Evolutionary conservation across 257 asterid species (phyloP).

Genomic region (Rehmannia glutinosa): DNA sequence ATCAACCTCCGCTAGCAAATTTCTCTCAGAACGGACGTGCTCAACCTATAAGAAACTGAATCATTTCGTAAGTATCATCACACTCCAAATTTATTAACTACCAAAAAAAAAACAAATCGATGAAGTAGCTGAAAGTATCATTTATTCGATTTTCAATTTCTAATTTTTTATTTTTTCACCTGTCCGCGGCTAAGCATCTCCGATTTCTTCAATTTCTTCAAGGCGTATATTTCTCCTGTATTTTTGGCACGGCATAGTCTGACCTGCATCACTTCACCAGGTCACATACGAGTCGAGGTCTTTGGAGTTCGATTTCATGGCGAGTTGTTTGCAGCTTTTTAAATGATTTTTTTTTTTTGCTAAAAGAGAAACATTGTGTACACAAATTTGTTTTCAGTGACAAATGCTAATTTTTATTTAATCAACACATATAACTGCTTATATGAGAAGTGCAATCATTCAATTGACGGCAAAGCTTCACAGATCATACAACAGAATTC

Average conservation of each 20-base stretch:
- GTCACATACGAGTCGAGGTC: not conserved
- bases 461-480: not conserved
- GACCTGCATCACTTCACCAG: conserved; percentile 54
- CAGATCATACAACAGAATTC: not conserved
- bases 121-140: not conserved
- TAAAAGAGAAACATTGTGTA: not conserved
- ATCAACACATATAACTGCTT: not conserved
- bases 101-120: not conserved
- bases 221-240: conserved; percentile 89
- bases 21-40: conserved; percentile 98
- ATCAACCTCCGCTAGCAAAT: conserved; percentile 94
- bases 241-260: conserved; percentile 79
- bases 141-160: not conserved
- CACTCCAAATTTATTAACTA: not conserved
- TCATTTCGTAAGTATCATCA: not conserved
- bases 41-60: conserved; percentile 59
- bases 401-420: not conserved
- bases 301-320: not conserved
- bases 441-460: not conserved
- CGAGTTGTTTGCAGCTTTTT: not conserved
- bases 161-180: conserved; percentile 35
- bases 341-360: not conserved
- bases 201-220: conserved; percentile 91
- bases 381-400: not conserved
- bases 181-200: conserved; percentile 99